These are phyloP conservation scores for Lecanicillium sp. DNA, from an alignment of 2,329 filamentous ascomycete genomes.

Conservation along the genomic window DNA sequence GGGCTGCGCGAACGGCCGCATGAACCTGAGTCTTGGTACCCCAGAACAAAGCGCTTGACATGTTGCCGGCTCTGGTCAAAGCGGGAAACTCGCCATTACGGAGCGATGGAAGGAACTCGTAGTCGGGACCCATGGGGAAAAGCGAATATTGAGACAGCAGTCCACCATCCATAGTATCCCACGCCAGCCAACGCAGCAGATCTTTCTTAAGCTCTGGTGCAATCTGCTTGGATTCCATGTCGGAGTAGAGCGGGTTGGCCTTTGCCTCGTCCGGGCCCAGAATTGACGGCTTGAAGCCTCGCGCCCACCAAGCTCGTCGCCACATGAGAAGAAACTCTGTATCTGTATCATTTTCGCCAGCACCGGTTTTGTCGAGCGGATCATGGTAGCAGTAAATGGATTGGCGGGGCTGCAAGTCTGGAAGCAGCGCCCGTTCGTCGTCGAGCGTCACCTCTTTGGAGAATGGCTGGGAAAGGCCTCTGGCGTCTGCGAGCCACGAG, in stretches of 20 bases:
- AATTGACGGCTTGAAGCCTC: constrained; percentile 82
- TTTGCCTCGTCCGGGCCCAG: constrained; percentile 74
- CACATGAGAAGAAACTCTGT: constrained; percentile 76
- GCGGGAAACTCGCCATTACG: constrained; percentile 68
- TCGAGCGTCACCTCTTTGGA: constrained; percentile 75
- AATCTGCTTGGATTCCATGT: constrained; percentile 58
- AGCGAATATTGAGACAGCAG: constrained; percentile 73
- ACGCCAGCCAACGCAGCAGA: constrained; percentile 81
- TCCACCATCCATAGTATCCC: constrained; percentile 84
- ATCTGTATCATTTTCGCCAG: constrained; percentile 63
- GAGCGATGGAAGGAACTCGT: constrained; percentile 64
- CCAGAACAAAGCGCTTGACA: constrained; percentile 67
- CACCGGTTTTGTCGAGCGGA: constrained; percentile 54
- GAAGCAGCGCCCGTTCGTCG: constrained; percentile 76
- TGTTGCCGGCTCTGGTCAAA: constrained; percentile 66
- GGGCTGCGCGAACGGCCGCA: constrained; percentile 53
- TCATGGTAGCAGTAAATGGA: constrained; percentile 92
- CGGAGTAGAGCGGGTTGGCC: constrained; percentile 71
- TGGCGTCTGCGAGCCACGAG: constrained; percentile 84
- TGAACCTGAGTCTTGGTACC: constrained; percentile 61
- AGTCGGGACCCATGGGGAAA: constrained; percentile 76
- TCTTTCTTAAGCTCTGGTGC: constrained; percentile 60
- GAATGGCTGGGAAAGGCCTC: constrained; percentile 79
- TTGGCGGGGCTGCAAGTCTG: constrained; percentile 63
- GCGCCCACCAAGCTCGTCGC: constrained; percentile 92